These are phyloP conservation scores for Musa acuminata DNA, from an alignment of 176 grass and related monocot species.

Conservation along the genomic window DNA sequence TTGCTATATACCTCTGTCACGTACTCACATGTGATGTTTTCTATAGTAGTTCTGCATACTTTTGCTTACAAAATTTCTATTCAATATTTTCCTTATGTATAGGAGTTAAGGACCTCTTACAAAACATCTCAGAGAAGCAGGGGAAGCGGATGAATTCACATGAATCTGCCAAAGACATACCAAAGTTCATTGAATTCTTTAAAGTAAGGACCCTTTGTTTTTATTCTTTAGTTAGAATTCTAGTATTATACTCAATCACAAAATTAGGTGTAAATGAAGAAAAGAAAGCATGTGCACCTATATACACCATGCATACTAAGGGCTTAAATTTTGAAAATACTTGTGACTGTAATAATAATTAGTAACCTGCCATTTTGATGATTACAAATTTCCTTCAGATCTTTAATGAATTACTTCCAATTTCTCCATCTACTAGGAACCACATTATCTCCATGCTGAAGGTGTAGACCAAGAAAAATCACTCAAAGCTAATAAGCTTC, in stretches of 20 bases:
- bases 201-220: constrained; percentile 27
- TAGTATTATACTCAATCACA: background rate
- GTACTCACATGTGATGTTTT: background rate
- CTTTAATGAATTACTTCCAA: background rate
- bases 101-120: constrained; percentile 86
- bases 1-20: no score
- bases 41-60: background rate
- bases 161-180: constrained; percentile 92
- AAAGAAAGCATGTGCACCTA: background rate
- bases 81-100: background rate
- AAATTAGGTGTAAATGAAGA: background rate
- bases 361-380: background rate
- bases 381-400: background rate
- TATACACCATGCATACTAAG: background rate
- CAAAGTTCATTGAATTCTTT: constrained; percentile 80
- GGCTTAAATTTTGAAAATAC: background rate
- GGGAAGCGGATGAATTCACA: constrained; percentile 72
- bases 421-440: background rate
- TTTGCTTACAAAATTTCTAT: background rate
- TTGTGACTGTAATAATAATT: background rate
- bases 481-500: no score
- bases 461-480: background rate
- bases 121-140: constrained; percentile 92
- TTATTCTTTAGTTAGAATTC: background rate
- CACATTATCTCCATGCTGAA: background rate